Evolutionary conservation across 2,329 filamentous ascomycete species (phyloP), one percentile per base, ranked within the genome.

Genomic region (Cordyceps farinosa): DNA sequence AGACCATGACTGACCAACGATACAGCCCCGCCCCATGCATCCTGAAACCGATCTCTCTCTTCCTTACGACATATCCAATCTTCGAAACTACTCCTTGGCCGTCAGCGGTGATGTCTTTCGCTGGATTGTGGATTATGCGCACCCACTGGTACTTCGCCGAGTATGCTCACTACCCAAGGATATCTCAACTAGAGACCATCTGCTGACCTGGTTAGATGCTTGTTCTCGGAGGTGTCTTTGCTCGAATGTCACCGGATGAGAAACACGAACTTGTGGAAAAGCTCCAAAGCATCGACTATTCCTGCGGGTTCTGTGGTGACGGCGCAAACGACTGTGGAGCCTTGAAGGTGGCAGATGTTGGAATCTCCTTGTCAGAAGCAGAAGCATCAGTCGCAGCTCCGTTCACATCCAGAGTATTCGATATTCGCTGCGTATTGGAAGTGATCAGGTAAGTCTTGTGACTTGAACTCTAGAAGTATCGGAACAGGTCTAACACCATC

Each of bases 181-280:
- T 30, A 1, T 10, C 1, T 7, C 2, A 15, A 13, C 22, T 55
- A 10, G 6, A 48, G 17, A 27, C 51, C 66, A 1, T 53, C 7
- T 29, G 48, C 69, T 48, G 40, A 64, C 32, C 10, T 17, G 15
- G 44, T 13, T 74, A 95, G 82, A 94, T 98, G 88, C 90, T 99
- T 61, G 89, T 97, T 42, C 86, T 85, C 61, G 93, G 94, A 32
- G 94, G 95, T 75, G 92, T 99, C 1, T 99, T 96, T 75, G 96
- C 95, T 4, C 90, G 95, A 69, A 99, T 99, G 95, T 98, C 94
- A 1, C 96, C 95, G 0, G 96, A 99, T 73, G 95, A 99, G 76
- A 99, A 99, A 75, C 93, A 97, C 72, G 96, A 99, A 75, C 81
- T 99, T 2, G 92, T 99, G 2, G 95, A 98, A 75, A 99, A 97